Percentiles rank a stretch among this genome's conserved stretches.
These are phyloP conservation scores for Trametes sanguinea DNA, from an alignment of 768 basidiomycete species.

Conservation along the genomic window DNA sequence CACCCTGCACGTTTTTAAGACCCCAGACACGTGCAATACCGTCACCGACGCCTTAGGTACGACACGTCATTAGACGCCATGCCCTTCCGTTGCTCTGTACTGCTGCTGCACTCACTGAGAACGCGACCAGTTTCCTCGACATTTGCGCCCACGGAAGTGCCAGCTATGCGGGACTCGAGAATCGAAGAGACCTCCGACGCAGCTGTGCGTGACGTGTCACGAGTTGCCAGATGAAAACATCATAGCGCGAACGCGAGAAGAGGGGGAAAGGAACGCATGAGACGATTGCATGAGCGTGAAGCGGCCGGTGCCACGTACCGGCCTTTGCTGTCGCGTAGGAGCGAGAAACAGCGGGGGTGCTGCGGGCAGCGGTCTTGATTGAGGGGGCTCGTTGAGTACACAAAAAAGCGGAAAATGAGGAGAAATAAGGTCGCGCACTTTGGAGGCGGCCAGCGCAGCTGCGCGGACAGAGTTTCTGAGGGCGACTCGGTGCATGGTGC, in stretches of 20 bases:
- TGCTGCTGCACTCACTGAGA: constrained; percentile 66
- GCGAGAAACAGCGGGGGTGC: constrained; percentile 62
- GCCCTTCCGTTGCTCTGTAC: constrained; percentile 19
- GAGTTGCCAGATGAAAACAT: constrained; percentile 29
- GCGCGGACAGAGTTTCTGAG: constrained; percentile 82
- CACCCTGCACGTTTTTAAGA: constrained; percentile 97
- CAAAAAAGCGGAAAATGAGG: constrained; percentile 22
- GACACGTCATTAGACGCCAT: constrained; percentile 28
- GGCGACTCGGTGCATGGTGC: constrained; percentile 82
- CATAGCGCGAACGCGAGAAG: constrained; percentile 4
- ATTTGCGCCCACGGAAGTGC: constrained; percentile 86
- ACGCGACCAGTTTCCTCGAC: constrained; percentile 99
- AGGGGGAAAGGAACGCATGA: constrained; percentile 12
- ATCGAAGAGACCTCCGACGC: constrained; percentile 99
- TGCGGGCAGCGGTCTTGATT: constrained; percentile 41
- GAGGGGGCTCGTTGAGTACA: constrained; percentile 12
- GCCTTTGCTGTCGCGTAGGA: constrained; percentile 98
- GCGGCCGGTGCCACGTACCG: constrained; percentile 54
- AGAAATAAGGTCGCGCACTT: constrained; percentile 46
- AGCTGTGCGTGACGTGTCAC: constrained; percentile 55
- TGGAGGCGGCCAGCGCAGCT: constrained; percentile 67
- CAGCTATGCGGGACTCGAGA: constrained; percentile 97
- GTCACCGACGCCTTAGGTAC: constrained; percentile 87
- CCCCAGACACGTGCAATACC: constrained; percentile 99
- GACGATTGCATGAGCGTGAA: constrained; percentile 22